These are phyloP conservation scores for Chlorella sorokiniana DNA, from an alignment of 139 green algal genomes.

Conservation along the genomic window DNA sequence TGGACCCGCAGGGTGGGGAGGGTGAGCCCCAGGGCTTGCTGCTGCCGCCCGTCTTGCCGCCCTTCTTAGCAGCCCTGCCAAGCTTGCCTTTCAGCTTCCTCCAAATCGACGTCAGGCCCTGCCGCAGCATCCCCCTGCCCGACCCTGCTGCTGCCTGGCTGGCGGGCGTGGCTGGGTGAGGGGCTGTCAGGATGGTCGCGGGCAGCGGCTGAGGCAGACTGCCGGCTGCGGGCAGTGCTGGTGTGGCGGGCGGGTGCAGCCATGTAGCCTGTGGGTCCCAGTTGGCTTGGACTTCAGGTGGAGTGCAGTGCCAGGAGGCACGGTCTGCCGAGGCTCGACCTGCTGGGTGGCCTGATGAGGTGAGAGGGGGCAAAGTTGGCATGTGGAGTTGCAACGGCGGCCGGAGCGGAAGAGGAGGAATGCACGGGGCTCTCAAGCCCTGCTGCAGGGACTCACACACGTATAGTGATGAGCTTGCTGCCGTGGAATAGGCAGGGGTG, in stretches of 20 bases:
- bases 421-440: no score
- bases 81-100: neutral
- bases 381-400: no score
- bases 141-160: neutral
- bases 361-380: no score
- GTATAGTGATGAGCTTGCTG: no score
- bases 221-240: neutral
- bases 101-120: neutral
- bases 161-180: neutral
- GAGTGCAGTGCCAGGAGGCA: no score
- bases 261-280: conserved; percentile 1
- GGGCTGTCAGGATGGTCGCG: neutral
- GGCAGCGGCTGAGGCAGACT: neutral
- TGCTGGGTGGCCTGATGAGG: no score
- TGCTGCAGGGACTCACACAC: no score
- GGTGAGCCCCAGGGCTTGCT: no score
- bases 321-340: no score
- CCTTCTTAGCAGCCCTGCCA: neutral
- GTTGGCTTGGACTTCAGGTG: neutral
- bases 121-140: neutral
- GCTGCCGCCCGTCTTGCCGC: neutral
- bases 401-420: no score
- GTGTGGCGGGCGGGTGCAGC: neutral
- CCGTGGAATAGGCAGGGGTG: no score
- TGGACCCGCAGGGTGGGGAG: no score